These are phyloP conservation scores for Phanerochaete sordida DNA, from an alignment of 768 basidiomycete genomes.

Conservation along the genomic window DNA sequence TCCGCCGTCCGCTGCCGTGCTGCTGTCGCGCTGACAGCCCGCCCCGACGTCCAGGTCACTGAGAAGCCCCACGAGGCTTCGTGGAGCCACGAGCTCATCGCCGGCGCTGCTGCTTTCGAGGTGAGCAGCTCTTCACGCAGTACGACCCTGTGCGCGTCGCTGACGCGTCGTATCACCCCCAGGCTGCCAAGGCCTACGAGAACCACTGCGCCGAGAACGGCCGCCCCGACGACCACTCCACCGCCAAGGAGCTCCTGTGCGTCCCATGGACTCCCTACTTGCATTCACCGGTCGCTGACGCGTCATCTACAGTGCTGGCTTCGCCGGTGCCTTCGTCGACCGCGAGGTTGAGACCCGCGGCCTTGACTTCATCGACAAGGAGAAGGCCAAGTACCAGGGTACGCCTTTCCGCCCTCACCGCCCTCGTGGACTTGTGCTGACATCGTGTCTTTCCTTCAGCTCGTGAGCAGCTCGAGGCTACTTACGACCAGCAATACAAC, in stretches of 20 bases:
- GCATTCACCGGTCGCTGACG: neutral
- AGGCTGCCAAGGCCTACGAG: constrained; percentile 61
- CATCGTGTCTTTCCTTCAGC: neutral
- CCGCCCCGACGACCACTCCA: constrained; percentile 42
- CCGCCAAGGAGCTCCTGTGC: constrained; percentile 55
- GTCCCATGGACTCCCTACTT: neutral
- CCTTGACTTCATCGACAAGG: constrained; percentile 42
- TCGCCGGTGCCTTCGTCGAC: constrained; percentile 51
- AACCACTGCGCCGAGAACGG: constrained; percentile 50
- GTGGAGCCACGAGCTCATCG: constrained; percentile 64
- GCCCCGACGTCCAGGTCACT: neutral
- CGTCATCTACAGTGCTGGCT: constrained; percentile 41
- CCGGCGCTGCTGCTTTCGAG: constrained; percentile 64
- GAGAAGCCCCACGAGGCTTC: constrained; percentile 46
- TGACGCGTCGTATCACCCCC: neutral
- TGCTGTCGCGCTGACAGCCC: neutral
- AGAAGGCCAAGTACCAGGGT: constrained; percentile 40
- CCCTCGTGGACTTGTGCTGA: neutral
- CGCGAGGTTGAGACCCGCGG: constrained; percentile 45
- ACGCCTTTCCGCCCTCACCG: neutral
- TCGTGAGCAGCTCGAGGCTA: constrained; percentile 1
- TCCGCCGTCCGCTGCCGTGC: neutral
- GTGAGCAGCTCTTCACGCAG: neutral
- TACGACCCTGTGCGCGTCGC: neutral
- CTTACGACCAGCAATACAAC: constrained; percentile 2